A percentile compares a stretch with the other conserved stretches of the same genome.
Conservation (phyloP, 352 stramenopile species). For the Pythium chondricola region DNA sequence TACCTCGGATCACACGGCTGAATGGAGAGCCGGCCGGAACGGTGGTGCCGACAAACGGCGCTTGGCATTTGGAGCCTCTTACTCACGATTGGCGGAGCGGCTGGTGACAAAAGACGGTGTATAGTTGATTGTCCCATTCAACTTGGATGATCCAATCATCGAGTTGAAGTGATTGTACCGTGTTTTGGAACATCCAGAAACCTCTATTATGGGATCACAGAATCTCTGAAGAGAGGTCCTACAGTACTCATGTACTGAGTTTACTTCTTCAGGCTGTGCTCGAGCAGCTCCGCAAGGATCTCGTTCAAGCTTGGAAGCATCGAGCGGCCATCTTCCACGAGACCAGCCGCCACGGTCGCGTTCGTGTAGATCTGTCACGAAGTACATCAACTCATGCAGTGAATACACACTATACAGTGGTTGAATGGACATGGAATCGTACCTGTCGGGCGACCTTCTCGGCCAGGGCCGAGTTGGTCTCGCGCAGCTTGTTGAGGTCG, state of each 20-base stretch:
- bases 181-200: constrained; percentile 2
- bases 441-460: constrained; percentile 82
- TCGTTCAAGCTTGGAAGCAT: constrained; percentile 97
- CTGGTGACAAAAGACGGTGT: constrained; percentile 18
- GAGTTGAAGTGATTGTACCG: constrained; percentile 12
- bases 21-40: background rate
- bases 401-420: background rate
- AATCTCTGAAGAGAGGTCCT: background rate
- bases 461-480: constrained; percentile 76
- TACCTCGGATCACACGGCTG: background rate
- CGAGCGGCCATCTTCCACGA: constrained; percentile 96
- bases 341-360: constrained; percentile 94
- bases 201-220: constrained; percentile 1
- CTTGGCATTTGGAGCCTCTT: constrained; percentile 9
- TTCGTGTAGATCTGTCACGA: constrained; percentile 95
- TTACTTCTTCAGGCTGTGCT: constrained; percentile 47
- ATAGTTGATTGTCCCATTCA: background rate
- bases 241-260: background rate
- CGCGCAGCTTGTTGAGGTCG: constrained; percentile 85
- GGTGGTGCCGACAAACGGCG: constrained; percentile 5
- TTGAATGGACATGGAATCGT: constrained; percentile 17
- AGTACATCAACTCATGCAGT: background rate
- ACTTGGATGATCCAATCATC: background rate
- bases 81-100: constrained; percentile 11
- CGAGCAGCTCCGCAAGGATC: constrained; percentile 86